Evolutionary conservation across 2,329 filamentous ascomycete genomes (phyloP), one percentile per base, ranked within the genome.

Genomic region (Shiraia sp.): DNA sequence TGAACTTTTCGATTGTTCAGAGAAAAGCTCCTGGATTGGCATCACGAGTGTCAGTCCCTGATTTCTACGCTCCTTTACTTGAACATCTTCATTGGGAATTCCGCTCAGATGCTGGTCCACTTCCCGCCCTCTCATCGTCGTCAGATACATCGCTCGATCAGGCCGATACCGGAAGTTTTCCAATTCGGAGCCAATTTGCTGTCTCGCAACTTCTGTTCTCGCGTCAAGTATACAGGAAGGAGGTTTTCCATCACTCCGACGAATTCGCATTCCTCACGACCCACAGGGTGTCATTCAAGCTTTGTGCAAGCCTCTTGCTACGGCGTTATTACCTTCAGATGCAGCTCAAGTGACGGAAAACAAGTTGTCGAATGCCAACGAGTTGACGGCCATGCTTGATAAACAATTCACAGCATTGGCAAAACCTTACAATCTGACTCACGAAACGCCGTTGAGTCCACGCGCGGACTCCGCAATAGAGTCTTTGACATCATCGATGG

Each of bases 271-370:
- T 0, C 87, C 86, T 1, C 81, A 81, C 42, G 87, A 91, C 51
- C 79, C 85, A 1, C 79, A 87, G 4, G 87, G 86, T 17, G 54
- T 80, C 6, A 81, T 90, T 48, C 87, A 91, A 67, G 70, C 74
- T 1, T 75, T 90, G 1, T 91, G 87, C 65, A 78, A 77, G 30
- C 86, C 86, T 1, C 71, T 77, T 3, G 78, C 79, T 22, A 74
- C 75, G 22, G 72, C 80, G 14, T 76, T 82, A 28, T 69, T 79
- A 15, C 73, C 77, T 2, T 45, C 49, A 2, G 63, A 63, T 1
- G 68, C 67, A 13, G 36, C 40, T 5, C 33, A 47, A 24, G 43
- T 55, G 15, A 45, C 45, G 6, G n/a, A 24, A 10, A 10, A 9
- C 16, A 16, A 10, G 6, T 10, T 26, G 15, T 36, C 33, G 10